phyloP scores from a whole-genome alignment of 1,139 yeast species.

The Debaryomycetaceae sp. region DNA sequence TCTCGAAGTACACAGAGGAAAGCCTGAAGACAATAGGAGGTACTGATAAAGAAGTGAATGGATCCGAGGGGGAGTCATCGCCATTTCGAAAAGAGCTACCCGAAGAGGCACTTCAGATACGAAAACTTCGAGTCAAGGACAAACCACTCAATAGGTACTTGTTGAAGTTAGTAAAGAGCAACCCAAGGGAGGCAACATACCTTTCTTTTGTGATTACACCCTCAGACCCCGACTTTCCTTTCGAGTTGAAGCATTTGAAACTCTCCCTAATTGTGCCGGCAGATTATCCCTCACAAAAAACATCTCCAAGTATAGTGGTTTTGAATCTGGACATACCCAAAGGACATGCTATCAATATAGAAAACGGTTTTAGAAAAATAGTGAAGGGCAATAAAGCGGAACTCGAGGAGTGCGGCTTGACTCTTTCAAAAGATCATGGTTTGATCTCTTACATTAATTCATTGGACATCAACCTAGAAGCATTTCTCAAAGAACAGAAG shows the following conservation, averaged over 20 bases:
- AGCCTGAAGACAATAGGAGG: not conserved
- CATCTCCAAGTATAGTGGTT: constrained; percentile 47
- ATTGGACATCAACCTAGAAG: constrained; percentile 56
- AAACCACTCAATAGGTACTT: constrained; percentile 17
- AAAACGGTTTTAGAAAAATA: constrained; percentile 56
- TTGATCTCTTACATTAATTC: constrained; percentile 53
- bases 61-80: not conserved
- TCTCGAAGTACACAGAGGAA: not conserved
- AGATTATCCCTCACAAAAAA: constrained; percentile 45
- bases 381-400: constrained; percentile 28
- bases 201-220: constrained; percentile 44
- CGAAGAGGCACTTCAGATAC: constrained; percentile 11
- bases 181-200: constrained; percentile 32
- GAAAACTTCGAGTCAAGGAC: constrained; percentile 6
- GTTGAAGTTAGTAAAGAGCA: constrained; percentile 23
- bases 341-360: constrained; percentile 66
- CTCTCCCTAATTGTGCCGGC: constrained; percentile 54
- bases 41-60: not conserved
- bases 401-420: constrained; percentile 22
- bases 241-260: constrained; percentile 50
- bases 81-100: not conserved
- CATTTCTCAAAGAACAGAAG: constrained; percentile 56
- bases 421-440: constrained; percentile 44
- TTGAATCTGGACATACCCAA: constrained; percentile 68
- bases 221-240: constrained; percentile 74